phyloP scores from a whole-genome alignment of 2,329 filamentous ascomycete genomes.

The Neurospora sp. region DNA sequence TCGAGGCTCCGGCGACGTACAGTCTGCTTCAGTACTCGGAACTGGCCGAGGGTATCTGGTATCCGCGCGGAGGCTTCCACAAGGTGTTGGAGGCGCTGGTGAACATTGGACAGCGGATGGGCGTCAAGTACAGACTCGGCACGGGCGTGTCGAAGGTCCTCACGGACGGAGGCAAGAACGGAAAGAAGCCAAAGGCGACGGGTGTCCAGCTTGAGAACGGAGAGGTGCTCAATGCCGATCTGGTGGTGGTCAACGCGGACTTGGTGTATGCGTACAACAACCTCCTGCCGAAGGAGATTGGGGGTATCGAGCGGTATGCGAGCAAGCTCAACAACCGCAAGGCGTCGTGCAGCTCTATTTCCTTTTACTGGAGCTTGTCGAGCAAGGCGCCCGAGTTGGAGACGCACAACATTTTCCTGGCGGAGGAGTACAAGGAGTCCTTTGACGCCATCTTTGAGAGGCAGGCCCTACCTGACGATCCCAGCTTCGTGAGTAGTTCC shows the following conservation, averaged over 20 bases:
- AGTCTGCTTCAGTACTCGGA: slow-evolving; percentile 67
- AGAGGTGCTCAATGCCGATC: slow-evolving; percentile 50
- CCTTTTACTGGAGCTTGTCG: slow-evolving; percentile 65
- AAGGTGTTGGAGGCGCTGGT: slow-evolving; percentile 54
- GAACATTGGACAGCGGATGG: slow-evolving; percentile 49
- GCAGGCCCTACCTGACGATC: slow-evolving; percentile 55
- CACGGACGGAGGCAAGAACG: slow-evolving; percentile 34
- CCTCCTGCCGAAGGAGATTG: slow-evolving; percentile 43
- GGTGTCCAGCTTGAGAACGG: slow-evolving; percentile 51
- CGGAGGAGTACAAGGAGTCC: slow-evolving; percentile 60
- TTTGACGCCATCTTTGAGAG: slow-evolving; percentile 68
- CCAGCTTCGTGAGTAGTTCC: slow-evolving; percentile 42
- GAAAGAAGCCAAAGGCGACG: slow-evolving; percentile 24
- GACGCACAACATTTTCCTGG: slow-evolving; percentile 70
- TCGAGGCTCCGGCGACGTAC: slow-evolving; percentile 67
- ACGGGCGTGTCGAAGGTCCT: slow-evolving; percentile 48
- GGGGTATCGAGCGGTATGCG: slow-evolving; percentile 22
- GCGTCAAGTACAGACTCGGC: slow-evolving; percentile 53
- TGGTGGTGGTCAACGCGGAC: slow-evolving; percentile 64
- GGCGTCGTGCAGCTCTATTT: slow-evolving; percentile 63
- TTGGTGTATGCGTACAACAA: slow-evolving; percentile 66
- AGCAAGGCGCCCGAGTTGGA: slow-evolving; percentile 51
- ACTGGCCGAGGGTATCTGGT: slow-evolving; percentile 68
- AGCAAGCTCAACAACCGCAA: slow-evolving; percentile 35
- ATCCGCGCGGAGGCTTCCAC: slow-evolving; percentile 62